Evolutionary conservation across 2,329 filamentous ascomycete species (phyloP).

Genomic region (Biscogniauxia marginata): DNA sequence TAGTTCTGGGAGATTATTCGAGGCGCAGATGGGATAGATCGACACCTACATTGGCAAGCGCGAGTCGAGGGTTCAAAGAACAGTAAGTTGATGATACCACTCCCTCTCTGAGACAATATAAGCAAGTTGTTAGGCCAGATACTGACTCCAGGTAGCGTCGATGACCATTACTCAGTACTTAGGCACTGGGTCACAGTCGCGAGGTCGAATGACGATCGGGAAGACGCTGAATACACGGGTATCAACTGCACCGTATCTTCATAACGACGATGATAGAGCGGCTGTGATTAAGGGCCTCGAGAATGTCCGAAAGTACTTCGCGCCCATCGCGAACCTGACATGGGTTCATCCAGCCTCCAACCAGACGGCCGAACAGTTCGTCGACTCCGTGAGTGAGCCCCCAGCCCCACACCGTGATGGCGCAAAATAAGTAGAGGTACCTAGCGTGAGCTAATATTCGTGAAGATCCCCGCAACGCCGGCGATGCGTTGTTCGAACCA

Average conservation of each 20-base stretch:
- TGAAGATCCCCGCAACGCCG: slow-evolving; percentile 35
- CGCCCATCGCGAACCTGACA: slow-evolving; percentile 51
- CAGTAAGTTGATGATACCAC: slow-evolving; percentile 7
- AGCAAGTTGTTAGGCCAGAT: too few species aligned
- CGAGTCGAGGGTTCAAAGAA: slow-evolving; percentile 49
- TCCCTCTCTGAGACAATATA: neutral
- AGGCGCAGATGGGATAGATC: slow-evolving; percentile 55
- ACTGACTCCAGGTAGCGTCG: slow-evolving; percentile 31
- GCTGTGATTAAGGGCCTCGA: slow-evolving; percentile 60
- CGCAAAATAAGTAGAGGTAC: too few species aligned
- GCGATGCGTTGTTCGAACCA: slow-evolving; percentile 43
- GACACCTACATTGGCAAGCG: slow-evolving; percentile 63
- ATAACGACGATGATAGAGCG: slow-evolving; percentile 53
- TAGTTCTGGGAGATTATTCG: slow-evolving; percentile 54
- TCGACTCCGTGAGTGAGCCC: slow-evolving; percentile 41
- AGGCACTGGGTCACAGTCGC: slow-evolving; percentile 57
- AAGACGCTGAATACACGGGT: slow-evolving; percentile 56
- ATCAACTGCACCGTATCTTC: slow-evolving; percentile 56
- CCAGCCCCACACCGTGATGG: too few species aligned
- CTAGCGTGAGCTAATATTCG: neutral
- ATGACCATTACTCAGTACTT: slow-evolving; percentile 59
- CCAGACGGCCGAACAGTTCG: slow-evolving; percentile 52
- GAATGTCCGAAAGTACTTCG: slow-evolving; percentile 53
- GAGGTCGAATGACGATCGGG: slow-evolving; percentile 58
- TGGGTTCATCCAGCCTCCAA: slow-evolving; percentile 53